A percentile compares a stretch with the other conserved stretches of the same genome.
These are phyloP conservation scores for Penicillium canariense DNA, from an alignment of 495 filamentous ascomycete species.

Conservation along the genomic window DNA sequence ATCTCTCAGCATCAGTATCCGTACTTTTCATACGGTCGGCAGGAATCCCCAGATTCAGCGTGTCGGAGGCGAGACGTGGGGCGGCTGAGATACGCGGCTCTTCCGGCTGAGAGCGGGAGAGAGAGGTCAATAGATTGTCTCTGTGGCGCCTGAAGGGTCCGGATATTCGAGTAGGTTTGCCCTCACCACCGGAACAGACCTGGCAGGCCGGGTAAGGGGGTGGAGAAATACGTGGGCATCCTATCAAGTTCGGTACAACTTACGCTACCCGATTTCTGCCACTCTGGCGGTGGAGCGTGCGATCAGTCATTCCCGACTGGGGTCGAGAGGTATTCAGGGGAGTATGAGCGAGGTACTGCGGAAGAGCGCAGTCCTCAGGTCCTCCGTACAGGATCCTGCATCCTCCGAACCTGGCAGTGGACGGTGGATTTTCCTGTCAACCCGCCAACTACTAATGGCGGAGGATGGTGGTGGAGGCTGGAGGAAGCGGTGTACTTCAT, in stretches of 20 bases:
- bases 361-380: too few relatives aligned
- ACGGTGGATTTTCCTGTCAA: too few relatives aligned
- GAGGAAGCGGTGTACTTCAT: too few relatives aligned
- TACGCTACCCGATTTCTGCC: conserved; percentile 4
- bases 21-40: conserved; percentile 1
- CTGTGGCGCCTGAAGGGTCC: neutral
- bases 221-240: conserved; percentile 12
- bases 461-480: too few relatives aligned
- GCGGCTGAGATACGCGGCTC: conserved; percentile 1
- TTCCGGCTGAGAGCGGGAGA: neutral
- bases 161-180: neutral
- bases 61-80: neutral
- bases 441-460: too few relatives aligned
- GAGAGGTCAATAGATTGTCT: neutral
- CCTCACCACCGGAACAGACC: neutral
- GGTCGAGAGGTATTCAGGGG: too few relatives aligned
- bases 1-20: too few relatives aligned
- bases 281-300: conserved; percentile 2
- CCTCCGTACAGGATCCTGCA: too few relatives aligned
- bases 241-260: conserved; percentile 19
- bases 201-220: neutral
- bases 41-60: neutral
- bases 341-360: too few relatives aligned
- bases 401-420: too few relatives aligned
- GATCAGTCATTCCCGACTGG: neutral